Evolutionary conservation across 805 yeast species (phyloP).

Genomic region (Cyberlindnera saturnus): DNA sequence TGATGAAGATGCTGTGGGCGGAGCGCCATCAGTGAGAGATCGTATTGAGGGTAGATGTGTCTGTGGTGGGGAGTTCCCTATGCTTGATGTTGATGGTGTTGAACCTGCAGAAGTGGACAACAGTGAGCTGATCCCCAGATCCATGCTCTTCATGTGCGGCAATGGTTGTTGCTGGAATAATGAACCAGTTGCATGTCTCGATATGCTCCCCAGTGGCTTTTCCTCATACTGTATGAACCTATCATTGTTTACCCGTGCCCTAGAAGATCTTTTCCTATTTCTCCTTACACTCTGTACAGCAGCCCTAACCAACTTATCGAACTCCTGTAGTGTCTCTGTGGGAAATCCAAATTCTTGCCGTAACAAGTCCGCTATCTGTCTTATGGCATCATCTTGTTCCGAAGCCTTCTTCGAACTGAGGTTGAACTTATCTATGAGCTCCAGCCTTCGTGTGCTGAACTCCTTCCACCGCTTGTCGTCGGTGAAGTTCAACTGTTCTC

Average conservation of each 20-base stretch:
- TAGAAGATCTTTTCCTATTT: slow-evolving; percentile 62
- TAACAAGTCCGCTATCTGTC: slow-evolving; percentile 68
- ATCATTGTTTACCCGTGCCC: slow-evolving; percentile 18
- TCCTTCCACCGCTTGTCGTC: slow-evolving; percentile 86
- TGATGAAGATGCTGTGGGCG: neutral
- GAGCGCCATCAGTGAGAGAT: slow-evolving; percentile 3
- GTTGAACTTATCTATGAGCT: slow-evolving; percentile 71
- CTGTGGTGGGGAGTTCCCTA: neutral
- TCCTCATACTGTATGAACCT: slow-evolving; percentile 19
- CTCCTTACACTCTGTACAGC: slow-evolving; percentile 92
- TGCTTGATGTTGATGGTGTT: slow-evolving; percentile 8
- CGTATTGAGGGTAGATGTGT: slow-evolving; percentile 15
- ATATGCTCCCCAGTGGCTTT: slow-evolving; percentile 1
- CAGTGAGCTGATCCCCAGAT: slow-evolving; percentile 4
- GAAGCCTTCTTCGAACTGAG: slow-evolving; percentile 70
- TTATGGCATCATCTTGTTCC: slow-evolving; percentile 84
- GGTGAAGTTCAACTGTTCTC: slow-evolving; percentile 56
- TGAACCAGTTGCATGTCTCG: neutral
- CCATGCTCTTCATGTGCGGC: slow-evolving; percentile 1
- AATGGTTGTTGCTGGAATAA: slow-evolving; percentile 1
- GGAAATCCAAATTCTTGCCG: slow-evolving; percentile 75
- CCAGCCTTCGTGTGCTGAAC: slow-evolving; percentile 85
- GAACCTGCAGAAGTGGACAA: slow-evolving; percentile 7
- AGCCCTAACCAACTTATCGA: slow-evolving; percentile 84
- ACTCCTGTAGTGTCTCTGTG: slow-evolving; percentile 54